Base-by-base conservation (phyloP, 1,284 basidiomycete genomes). In the Athelia psychrophila region DNA sequence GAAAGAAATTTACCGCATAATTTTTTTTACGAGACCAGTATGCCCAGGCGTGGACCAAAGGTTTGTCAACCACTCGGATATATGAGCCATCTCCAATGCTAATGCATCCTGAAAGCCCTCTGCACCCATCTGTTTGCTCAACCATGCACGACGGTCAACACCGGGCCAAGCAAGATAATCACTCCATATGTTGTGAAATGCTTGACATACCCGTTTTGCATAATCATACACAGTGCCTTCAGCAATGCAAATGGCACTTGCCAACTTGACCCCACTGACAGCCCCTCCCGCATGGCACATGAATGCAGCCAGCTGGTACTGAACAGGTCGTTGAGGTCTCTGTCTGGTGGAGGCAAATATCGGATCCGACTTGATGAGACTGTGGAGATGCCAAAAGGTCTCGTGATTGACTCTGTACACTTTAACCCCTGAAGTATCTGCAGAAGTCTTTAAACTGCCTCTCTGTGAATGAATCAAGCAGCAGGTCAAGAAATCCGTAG, bases 21-120 rank as follows among this genome's bases (percentile, higher is more conserved):
- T 40, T 55, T 23, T 60, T 56, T 42, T 63, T 62, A 4, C 56
- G 47, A 49, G 58, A 59, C 53, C 54, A 57, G 48, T 53, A 63
- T 15, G 50, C 38, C 19, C 20, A 55, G 3, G 51, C 52, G 47
- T 63, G 55, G 9, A 25, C 18, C 13, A 38, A 9, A 22, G 60
- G 61, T 48, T 55, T 23, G 20, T 18, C 1, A 63, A 54, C 27
- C 5, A 30, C 6, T 18, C 40, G 44, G 25, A 60, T 45, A 1
- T 55, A 33, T 15, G 50, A 48, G 2, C 59, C 56, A 53, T 60
- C 59, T 16, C 50, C 51, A 18, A 51, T 36, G 3, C 58, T 58
- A 30, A 61, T 49, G 30, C 57, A 57, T 4, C 56, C 57, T 5
- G 56, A 47, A 60, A 62, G 3, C 35, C 24, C 48, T 54, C 5